A percentile compares a stretch with the other conserved stretches of the same genome.
Evolutionary conservation across 805 yeast genomes (phyloP).

Genomic region (Suhomyces tanzawaensis): DNA sequence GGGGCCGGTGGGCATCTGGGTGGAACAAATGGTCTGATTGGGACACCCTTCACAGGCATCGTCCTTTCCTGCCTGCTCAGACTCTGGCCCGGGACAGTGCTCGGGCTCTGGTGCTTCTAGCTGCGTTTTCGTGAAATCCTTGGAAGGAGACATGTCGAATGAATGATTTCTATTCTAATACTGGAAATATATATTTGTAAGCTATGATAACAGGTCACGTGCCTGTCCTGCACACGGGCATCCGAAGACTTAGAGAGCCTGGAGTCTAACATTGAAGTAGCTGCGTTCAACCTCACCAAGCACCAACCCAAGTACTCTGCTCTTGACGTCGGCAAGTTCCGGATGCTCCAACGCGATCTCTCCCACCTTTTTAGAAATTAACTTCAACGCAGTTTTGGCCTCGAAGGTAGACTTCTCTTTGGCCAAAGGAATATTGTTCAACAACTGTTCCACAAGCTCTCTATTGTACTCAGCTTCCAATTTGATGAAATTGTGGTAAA

Average conservation of each 20-base stretch:
- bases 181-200: not conserved
- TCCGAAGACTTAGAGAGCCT: too few relatives aligned
- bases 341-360: conserved; percentile 30
- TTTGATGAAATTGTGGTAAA: conserved; percentile 51
- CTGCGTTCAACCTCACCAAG: conserved; percentile 21
- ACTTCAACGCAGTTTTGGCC: conserved; percentile 38
- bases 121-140: conserved; percentile 12
- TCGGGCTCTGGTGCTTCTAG: conserved; percentile 80
- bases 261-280: conserved; percentile 15
- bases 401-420: conserved; percentile 18
- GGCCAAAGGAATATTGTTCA: conserved; percentile 46
- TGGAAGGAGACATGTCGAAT: conserved; percentile 9
- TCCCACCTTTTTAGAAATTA: conserved; percentile 52
- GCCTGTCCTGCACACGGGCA: too few relatives aligned
- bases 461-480: conserved; percentile 16
- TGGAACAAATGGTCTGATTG: conserved; percentile 84
- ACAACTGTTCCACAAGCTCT: conserved; percentile 34
- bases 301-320: conserved; percentile 12
- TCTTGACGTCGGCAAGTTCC: conserved; percentile 7
- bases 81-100: conserved; percentile 98
- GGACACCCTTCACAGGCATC: conserved; percentile 96
- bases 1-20: conserved; percentile 83
- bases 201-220: not conserved
- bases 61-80: conserved; percentile 88
- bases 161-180: too few relatives aligned